Base-by-base conservation (phyloP, 2,329 filamentous ascomycete genomes). In the Orbilia brochopaga region DNA sequence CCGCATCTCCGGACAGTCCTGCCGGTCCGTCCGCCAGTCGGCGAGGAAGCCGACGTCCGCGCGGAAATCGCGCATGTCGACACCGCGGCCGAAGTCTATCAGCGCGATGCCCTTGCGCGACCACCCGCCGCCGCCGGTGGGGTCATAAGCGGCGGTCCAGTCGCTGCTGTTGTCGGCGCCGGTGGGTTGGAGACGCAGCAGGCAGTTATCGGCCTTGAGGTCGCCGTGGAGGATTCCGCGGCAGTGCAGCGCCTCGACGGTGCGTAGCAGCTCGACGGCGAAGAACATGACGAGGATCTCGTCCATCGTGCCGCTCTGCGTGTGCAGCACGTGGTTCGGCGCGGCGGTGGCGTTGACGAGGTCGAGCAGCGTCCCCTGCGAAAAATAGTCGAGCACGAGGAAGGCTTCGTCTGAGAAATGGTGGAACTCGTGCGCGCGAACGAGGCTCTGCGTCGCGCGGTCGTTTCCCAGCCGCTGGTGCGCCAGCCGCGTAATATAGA, bases 221-320 rank as follows among this genome's bases (percentile, higher is more conserved):
- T 99, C 94, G 42, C 94, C 94, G 78, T 99, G 94, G 51, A 97
- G 83, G 65, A 99, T 83, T 1, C 87, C 85, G 75, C 89, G 89
- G 2, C 86, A 79, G 79, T 99, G 94, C 21, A 99, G 83, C 0
- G 89, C 88, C 81, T 97, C 94, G 2, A 96, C 85, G 0, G 91
- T 96, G 55, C 94, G 90, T 76, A 99, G 84, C 5, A 99, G 85
- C 80, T 99, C 94, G 72, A 97, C 84, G 6, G 90, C 85, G 81
- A 97, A 96, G 83, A 97, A 97, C 91, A 97, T 97, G 76, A 90
- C 91, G 1, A 97, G 83, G 53, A 85, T 84, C 80, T 99, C 94
- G 76, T 99, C 94, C 85, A 99, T 91, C 15, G 89, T 88, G 1
- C 87, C 87, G 17, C 56, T 65, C 50, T 79, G 81, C 35, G 82